Evolutionary conservation across 2,329 filamentous ascomycete genomes (phyloP).

Genomic region (Fusarium illudens): DNA sequence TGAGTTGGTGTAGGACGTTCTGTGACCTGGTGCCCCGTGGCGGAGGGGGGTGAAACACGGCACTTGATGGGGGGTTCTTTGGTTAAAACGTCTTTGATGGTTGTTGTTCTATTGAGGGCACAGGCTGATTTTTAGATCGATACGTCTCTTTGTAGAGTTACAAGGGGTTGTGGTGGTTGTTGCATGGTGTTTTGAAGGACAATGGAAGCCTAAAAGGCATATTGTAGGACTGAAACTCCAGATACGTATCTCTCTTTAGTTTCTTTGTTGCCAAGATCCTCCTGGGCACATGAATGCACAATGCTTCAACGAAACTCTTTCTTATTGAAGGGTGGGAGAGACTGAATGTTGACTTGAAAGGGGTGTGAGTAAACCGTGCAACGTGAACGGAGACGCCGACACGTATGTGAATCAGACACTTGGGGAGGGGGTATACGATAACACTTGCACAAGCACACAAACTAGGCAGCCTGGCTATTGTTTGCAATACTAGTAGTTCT

Average conservation of each 20-base stretch:
- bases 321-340: too few relatives aligned
- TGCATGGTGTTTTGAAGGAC: not conserved
- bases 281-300: not conserved
- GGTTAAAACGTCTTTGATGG: not conserved
- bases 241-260: not conserved
- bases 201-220: not conserved
- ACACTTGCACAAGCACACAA: not conserved
- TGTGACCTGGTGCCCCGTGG: slow-evolving; percentile 6
- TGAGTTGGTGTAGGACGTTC: slow-evolving; percentile 5
- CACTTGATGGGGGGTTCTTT: not conserved
- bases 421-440: not conserved
- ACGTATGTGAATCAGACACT: not conserved
- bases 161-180: not conserved
- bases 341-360: not conserved
- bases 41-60: not conserved
- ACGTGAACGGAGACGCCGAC: not conserved
- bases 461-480: not conserved
- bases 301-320: not conserved
- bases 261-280: not conserved
- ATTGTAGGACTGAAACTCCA: not conserved
- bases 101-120: not conserved
- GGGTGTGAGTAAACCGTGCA: too few relatives aligned
- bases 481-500: not conserved
- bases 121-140: not conserved
- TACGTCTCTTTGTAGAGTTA: not conserved